These are phyloP conservation scores for Aquanectria penicillioides DNA, from an alignment of 2,329 filamentous ascomycete genomes.

Conservation along the genomic window DNA sequence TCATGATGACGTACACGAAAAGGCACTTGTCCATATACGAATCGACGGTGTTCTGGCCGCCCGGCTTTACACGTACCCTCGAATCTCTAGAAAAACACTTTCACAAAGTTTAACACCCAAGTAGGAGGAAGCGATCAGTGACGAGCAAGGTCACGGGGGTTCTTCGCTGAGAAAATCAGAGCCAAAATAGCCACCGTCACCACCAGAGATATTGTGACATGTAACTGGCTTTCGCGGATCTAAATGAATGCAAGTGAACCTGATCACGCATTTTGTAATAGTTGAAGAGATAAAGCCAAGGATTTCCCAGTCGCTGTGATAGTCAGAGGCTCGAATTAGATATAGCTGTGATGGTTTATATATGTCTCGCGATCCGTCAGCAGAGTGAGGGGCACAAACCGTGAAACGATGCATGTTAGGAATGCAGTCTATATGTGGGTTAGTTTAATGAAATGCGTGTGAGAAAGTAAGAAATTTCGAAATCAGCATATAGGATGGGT, in stretches of 20 bases:
- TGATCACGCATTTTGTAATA: neutral
- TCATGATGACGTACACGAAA: too few species aligned
- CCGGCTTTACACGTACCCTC: too few species aligned
- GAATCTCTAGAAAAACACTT: too few species aligned
- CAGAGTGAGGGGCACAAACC: neutral
- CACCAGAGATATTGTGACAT: slow-evolving; percentile 2
- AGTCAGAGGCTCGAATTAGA: neutral
- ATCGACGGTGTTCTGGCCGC: too few species aligned
- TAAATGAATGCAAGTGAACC: neutral
- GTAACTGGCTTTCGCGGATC: neutral
- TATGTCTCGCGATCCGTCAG: neutral
- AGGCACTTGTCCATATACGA: too few species aligned
- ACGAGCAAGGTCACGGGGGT: too few species aligned
- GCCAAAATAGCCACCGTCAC: neutral
- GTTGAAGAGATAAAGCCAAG: neutral
- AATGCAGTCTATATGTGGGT: neutral
- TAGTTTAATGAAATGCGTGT: neutral
- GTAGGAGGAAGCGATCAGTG: too few species aligned
- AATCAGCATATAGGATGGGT: neutral
- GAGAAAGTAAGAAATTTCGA: neutral
- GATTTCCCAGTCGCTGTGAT: slow-evolving; percentile 1
- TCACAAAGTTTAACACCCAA: too few species aligned
- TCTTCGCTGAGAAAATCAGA: too few species aligned
- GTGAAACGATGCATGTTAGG: neutral
- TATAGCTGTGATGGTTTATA: neutral